Base-by-base conservation (phyloP, 345 rosid species). In the Camelina neglecta region DNA sequence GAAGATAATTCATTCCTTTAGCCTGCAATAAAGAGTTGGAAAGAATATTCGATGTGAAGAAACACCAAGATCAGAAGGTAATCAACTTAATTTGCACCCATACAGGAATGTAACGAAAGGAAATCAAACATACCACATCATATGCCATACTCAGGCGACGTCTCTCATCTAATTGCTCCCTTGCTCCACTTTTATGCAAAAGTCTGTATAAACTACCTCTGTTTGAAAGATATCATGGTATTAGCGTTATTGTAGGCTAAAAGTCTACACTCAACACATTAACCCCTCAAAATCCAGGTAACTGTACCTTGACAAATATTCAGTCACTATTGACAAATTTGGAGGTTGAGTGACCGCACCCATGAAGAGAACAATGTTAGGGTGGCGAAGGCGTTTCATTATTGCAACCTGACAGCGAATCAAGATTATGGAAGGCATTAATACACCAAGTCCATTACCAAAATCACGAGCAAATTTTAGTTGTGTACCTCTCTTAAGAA, bases 1-100 rank as follows among this genome's bases (percentile, higher is more conserved):
- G 99, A 72, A 96, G 99, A 83, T 96, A 96, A 85, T 96, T 96
- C 99, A 96, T 91, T 74, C 99, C 99, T 83, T 87, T 91, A 47
- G 99, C 99, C 99, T 96, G 91, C 44, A 76, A 53, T 62, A 66
- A 62, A 58, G 48, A 45, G 38, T 21, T 20, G 12, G 41, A 12
- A 67, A 53, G 15, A 67, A 44, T 26, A 1, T 49, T 42, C 0
- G 0, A 71, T 47, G 39, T 48, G 24, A 49, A 65, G 38, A 70
- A 23, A 58, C 38, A 60, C n/a, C 67, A 60, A 42, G 58, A 58
- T 48, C 20, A 70, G 31, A 9, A 60, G n/a, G 31, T 26, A 18
- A 73, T 18, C 69, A 55, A 67, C 13, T 59, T 24, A 44, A 60
- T 59, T 23, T 5, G 11, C 16, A 59, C 24, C 65, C 24, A 76